phyloP scores from a whole-genome alignment of 768 basidiomycete species.

The Goffeauzyma gilvescens region DNA sequence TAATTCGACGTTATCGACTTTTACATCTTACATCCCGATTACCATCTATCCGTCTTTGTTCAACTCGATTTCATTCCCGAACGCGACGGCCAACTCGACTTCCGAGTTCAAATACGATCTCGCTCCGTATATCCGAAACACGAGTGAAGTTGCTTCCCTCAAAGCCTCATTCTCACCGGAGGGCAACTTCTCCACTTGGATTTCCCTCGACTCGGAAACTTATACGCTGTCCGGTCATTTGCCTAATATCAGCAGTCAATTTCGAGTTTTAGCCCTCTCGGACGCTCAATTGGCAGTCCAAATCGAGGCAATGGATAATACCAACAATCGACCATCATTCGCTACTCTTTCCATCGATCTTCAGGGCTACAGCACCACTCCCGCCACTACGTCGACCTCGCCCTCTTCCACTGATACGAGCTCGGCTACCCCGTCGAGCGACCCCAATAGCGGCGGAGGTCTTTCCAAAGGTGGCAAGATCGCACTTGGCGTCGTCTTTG shows the following conservation, averaged over 20 bases:
- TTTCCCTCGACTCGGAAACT: slow-evolving; percentile 18
- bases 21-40: slow-evolving; percentile 37
- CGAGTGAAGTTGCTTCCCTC: slow-evolving; percentile 17
- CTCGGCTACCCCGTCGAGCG: slow-evolving; percentile 6
- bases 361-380: slow-evolving; percentile 13
- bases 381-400: slow-evolving; percentile 11
- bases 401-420: slow-evolving; percentile 15
- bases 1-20: slow-evolving; percentile 39
- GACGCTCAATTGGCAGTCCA: slow-evolving; percentile 12
- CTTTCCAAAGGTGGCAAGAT: slow-evolving; percentile 28
- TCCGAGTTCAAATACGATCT: slow-evolving; percentile 42
- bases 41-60: slow-evolving; percentile 59
- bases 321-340: slow-evolving; percentile 3
- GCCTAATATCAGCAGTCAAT: slow-evolving; percentile 9
- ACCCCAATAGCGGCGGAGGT: slow-evolving; percentile 10
- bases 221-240: slow-evolving; percentile 18
- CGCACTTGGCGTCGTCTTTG: slow-evolving; percentile 26
- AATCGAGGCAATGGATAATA: slow-evolving; percentile 11
- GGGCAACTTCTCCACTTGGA: slow-evolving; percentile 17
- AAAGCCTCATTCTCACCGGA: slow-evolving; percentile 14
- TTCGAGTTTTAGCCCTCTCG: neutral
- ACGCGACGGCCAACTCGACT: slow-evolving; percentile 41
- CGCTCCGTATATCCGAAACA: slow-evolving; percentile 41
- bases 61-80: slow-evolving; percentile 40
- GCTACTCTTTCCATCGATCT: slow-evolving; percentile 16